Evolutionary conservation across 768 basidiomycete genomes (phyloP).

Genomic region (Mrakia hoshinonis): DNA sequence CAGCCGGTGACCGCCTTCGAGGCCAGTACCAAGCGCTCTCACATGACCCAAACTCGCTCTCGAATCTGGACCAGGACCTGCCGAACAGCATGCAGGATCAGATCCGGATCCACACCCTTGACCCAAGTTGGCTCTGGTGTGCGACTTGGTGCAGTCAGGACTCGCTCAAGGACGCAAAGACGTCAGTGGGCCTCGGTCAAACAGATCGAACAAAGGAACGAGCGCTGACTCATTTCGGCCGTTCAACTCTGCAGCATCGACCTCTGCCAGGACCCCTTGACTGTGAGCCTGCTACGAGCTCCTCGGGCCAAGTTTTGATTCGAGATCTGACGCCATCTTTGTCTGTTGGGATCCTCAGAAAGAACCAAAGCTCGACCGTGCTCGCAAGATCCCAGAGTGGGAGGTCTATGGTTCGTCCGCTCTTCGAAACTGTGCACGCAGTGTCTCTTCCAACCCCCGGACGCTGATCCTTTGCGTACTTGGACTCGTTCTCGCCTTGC

Average conservation of each 20-base stretch:
- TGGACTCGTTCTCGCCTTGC: too few species aligned
- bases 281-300: constrained; percentile 49
- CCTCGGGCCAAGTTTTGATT: not conserved
- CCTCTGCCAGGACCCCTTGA: constrained; percentile 91
- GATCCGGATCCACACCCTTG: constrained; percentile 84
- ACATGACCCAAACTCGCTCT: constrained; percentile 84
- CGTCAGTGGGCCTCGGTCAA: constrained; percentile 32
- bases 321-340: not conserved
- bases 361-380: constrained; percentile 89
- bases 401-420: constrained; percentile 55
- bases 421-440: not conserved
- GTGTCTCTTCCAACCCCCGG: not conserved
- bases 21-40: constrained; percentile 89
- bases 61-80: constrained; percentile 53
- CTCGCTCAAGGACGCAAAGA: constrained; percentile 41
- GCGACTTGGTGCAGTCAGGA: constrained; percentile 86
- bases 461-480: not conserved
- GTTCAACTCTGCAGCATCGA: constrained; percentile 67
- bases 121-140: constrained; percentile 97
- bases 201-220: not conserved
- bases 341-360: constrained; percentile 51
- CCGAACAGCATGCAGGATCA: constrained; percentile 89
- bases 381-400: constrained; percentile 95
- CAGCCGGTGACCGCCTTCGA: constrained; percentile 47
- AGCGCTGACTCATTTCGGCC: not conserved